A percentile compares a stretch with the other conserved stretches of the same genome.
phyloP scores from a whole-genome alignment of 805 yeast species.

The Metschnikowia lochheadii region DNA sequence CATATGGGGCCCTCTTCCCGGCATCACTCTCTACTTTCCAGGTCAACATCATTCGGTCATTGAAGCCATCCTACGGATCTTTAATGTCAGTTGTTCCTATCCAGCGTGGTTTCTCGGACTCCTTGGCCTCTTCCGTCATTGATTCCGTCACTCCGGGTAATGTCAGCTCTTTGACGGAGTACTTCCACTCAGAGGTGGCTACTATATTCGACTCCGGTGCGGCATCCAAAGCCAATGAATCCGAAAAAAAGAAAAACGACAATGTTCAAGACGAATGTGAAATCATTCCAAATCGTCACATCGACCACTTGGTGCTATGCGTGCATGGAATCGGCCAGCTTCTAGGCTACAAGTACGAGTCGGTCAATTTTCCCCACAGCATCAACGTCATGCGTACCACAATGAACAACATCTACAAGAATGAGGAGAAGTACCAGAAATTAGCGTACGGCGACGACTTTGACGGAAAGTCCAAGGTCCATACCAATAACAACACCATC shows the following conservation, averaged over 20 bases:
- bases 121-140: slow-evolving; percentile 27
- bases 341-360: slow-evolving; percentile 71
- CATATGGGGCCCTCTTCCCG: slow-evolving; percentile 46
- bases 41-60: slow-evolving; percentile 32
- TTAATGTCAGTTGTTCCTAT: slow-evolving; percentile 47
- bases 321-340: slow-evolving; percentile 95
- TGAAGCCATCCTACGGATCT: slow-evolving; percentile 31
- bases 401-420: slow-evolving; percentile 45
- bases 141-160: slow-evolving; percentile 31
- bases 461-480: slow-evolving; percentile 14
- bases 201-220: slow-evolving; percentile 18
- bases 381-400: slow-evolving; percentile 61
- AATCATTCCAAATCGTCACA: slow-evolving; percentile 21
- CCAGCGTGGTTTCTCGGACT: slow-evolving; percentile 46
- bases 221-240: slow-evolving; percentile 5
- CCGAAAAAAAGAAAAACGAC: slow-evolving; percentile 17
- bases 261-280: slow-evolving; percentile 3
- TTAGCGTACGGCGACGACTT: slow-evolving; percentile 24
- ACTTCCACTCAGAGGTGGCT: slow-evolving; percentile 27
- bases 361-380: slow-evolving; percentile 83
- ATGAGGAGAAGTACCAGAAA: slow-evolving; percentile 37
- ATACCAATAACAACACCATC: slow-evolving; percentile 47
- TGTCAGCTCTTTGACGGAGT: slow-evolving; percentile 31
- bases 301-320: slow-evolving; percentile 73
- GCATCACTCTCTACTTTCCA: slow-evolving; percentile 39